Conservation (phyloP, 352 stramenopile species). For the Globisporangium recalcitrans region DNA sequence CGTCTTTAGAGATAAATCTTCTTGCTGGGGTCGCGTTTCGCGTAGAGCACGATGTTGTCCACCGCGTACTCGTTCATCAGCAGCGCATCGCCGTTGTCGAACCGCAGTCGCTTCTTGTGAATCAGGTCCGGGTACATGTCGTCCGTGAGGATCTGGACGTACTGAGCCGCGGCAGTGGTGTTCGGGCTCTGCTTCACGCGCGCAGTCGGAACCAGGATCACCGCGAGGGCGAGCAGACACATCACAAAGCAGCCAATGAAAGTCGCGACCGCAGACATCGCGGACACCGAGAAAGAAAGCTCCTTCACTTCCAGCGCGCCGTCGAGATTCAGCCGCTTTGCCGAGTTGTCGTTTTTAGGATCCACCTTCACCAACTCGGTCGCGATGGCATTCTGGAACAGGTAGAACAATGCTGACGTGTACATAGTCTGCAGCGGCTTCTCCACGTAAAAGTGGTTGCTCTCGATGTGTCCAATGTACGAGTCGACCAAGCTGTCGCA, state of each 20-base stretch:
- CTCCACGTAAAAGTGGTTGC: constrained; percentile 24
- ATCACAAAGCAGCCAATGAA: constrained; percentile 48
- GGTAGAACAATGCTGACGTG: constrained; percentile 37
- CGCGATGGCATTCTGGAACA: constrained; percentile 41
- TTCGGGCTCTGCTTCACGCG: constrained; percentile 53
- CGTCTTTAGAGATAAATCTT: constrained; percentile 51
- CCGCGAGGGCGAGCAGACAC: constrained; percentile 44
- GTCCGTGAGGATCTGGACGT: constrained; percentile 68
- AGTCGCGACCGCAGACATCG: constrained; percentile 38
- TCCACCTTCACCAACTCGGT: constrained; percentile 21
- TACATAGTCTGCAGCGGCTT: constrained; percentile 27
- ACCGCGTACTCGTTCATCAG: constrained; percentile 67
- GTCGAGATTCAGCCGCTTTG: constrained; percentile 16
- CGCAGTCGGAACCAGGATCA: constrained; percentile 45
- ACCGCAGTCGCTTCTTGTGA: constrained; percentile 66
- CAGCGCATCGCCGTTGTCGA: constrained; percentile 55
- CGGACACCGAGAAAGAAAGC: constrained; percentile 43
- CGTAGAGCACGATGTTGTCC: constrained; percentile 53
- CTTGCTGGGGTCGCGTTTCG: constrained; percentile 49
- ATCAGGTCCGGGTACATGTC: constrained; percentile 64
- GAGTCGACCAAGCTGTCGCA: constrained; percentile 32
- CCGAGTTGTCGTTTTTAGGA: constrained; percentile 14
- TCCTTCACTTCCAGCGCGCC: constrained; percentile 21
- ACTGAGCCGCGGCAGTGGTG: constrained; percentile 57
- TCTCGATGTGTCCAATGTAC: constrained; percentile 18